Base-by-base conservation (phyloP, 495 filamentous ascomycete species). In the Penicillium atrosanguineum region DNA sequence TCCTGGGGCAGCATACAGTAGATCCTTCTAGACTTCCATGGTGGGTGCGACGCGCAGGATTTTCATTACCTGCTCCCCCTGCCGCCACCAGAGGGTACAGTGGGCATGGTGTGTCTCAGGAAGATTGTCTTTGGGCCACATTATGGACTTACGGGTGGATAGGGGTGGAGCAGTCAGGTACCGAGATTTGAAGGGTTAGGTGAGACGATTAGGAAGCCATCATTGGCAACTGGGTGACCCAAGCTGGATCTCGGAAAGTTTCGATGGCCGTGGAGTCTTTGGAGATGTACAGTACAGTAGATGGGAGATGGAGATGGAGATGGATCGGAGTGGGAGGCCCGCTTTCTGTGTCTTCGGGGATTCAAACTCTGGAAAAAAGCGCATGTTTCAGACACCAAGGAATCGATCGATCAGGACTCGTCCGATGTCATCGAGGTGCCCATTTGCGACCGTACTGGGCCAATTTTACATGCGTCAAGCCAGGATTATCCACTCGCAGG, bases 71-170 rank as follows among this genome's bases (percentile, higher is more conserved):
- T 37, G 38, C 34, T 50, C 19, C 53, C 38, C 58, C 53, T 61
- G 58, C 46, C 49, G 50, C 53, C 50, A 53, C 49, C 53, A 50
- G 58, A 15, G 41, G 41, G 37, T 26, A 44, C 16, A 34, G 39
- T 42, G 29, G 52, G 41, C 47, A n/a, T 29, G 16, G 21, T n/a
- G 5, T 60, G 57, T 60, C 50, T 61, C 58, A 56, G 46, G 28
- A 25, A 61, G 39, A 56, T 56, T 50, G 52, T 16, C 4, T 9
- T 36, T 37, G 34, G 45, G 14, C 15, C 12, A 14, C 7, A 4
- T 40, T 40, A 4, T 40, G 18, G 5, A 40, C 18, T 40, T 18
- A 19, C 1, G n/a, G 12, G 38, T 40, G 38, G 38, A 20, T 9
- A 19, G 5, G 26, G 38, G 38, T 40, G 38, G 38, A 40, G n/a